Conservation (phyloP, 148 eudicot species). For the Rhododendron kiyosumense region DNA sequence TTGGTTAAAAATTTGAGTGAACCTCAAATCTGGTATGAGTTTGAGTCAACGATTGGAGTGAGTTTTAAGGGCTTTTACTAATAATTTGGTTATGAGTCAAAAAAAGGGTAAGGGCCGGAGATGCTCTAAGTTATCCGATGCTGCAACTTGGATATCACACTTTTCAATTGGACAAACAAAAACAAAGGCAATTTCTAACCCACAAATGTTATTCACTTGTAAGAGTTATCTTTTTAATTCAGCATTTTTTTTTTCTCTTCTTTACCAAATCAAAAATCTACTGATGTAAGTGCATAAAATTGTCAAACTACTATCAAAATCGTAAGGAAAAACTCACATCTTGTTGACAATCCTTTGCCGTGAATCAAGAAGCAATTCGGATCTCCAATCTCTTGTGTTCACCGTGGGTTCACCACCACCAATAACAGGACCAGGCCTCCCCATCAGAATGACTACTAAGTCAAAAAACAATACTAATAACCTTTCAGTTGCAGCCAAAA, state of each 20-base stretch:
- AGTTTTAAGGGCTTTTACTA: no score
- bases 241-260: neutral
- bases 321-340: constrained; percentile 34
- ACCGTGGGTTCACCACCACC: constrained; percentile 27
- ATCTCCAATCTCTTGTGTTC: constrained; percentile 59
- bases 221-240: neutral
- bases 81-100: no score
- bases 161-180: neutral
- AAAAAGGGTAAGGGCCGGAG: no score
- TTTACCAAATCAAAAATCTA: neutral
- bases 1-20: no score
- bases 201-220: neutral
- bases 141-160: neutral
- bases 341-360: constrained; percentile 48
- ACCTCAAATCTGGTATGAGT: no score
- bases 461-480: neutral
- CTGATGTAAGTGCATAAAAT: neutral
- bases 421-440: constrained; percentile 34
- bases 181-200: neutral
- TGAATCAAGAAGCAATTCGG: constrained; percentile 33
- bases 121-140: neutral
- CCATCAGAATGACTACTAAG: constrained; percentile 9
- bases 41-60: no score
- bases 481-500: neutral
- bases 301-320: no score